A percentile compares a stretch with the other conserved stretches of the same genome.
Conservation (phyloP, 768 basidiomycete species). For the Gyrodon lividus region DNA sequence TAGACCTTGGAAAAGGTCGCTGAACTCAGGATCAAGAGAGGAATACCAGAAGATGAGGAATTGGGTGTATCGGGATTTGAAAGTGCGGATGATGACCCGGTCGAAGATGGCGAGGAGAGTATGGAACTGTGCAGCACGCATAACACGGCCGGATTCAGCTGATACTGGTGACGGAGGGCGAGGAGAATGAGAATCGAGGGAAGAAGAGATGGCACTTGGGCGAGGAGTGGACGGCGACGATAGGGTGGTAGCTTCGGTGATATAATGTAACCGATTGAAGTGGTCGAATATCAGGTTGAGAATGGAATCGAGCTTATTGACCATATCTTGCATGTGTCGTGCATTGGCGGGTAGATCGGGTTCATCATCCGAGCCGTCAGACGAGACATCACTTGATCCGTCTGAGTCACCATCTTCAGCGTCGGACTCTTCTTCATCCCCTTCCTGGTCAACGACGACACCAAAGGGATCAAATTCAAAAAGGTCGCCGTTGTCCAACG, state of each 20-base stretch:
- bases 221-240: slow-evolving; percentile 5
- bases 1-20: slow-evolving; percentile 91
- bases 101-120: slow-evolving; percentile 92
- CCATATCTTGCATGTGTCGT: slow-evolving; percentile 80
- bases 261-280: slow-evolving; percentile 53
- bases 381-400: slow-evolving; percentile 72
- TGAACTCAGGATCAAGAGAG: slow-evolving; percentile 84
- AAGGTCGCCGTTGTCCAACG: slow-evolving; percentile 50
- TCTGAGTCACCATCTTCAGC: slow-evolving; percentile 48
- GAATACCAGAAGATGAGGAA: slow-evolving; percentile 96
- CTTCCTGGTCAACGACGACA: slow-evolving; percentile 75
- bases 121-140: slow-evolving; percentile 69
- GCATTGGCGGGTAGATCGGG: slow-evolving; percentile 47
- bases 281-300: slow-evolving; percentile 84
- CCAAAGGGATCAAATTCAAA: slow-evolving; percentile 89
- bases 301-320: slow-evolving; percentile 87
- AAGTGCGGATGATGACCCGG: slow-evolving; percentile 88
- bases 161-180: slow-evolving; percentile 25
- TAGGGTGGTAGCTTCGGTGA: slow-evolving; percentile 22
- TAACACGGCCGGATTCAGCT: slow-evolving; percentile 35
- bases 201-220: slow-evolving; percentile 10
- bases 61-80: slow-evolving; percentile 96
- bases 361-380: slow-evolving; percentile 51
- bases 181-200: slow-evolving; percentile 21
- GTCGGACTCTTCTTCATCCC: slow-evolving; percentile 56